Evolutionary conservation across 176 grass and related monocot genomes (phyloP), one percentile per base, ranked within the genome.

Genomic region (Ampelocalamus luodianensis): DNA sequence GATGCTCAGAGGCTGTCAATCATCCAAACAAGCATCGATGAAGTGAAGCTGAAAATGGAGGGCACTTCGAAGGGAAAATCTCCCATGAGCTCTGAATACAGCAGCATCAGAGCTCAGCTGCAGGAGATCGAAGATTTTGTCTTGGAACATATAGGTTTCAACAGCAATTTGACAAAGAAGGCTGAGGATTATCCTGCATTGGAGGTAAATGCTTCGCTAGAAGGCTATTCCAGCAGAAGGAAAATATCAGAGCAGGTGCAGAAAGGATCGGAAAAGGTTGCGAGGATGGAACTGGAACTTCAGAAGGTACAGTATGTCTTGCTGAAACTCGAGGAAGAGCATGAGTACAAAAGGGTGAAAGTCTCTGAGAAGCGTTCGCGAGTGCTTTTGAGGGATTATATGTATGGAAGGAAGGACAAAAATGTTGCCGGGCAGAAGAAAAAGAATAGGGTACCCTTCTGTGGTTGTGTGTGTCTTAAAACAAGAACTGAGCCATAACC

Each of bases 301-400:
- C 90, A 95, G 79, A 92, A 95, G 71, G 86, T 92, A 53, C 85
- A 92, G 46, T 95, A 95, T 70, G 77, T 90, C 46, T 73, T 92
- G 82, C 70, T 88, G 60, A 95, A 90, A 39, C 87, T 95, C 46
- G 87, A 92, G 72, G 90, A 95, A 48, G 88, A 87, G 72, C 79
- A 83, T 36, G 63, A 88, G 68, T 83, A 82, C 64, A 85, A 76
- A 67, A 92, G 70, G 29, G 71, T 40, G 8, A 92, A 63, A 85
- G 27, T 55, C 53, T 34, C 73, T 20, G 90, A 95, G n/a, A 88
- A 80, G 85, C 71, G 88, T 20, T 79, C 79, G 1, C 85, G 93
- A 4, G 88, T 95, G 29, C 78, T 86, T 74, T 55, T 92, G 69
- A 88, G 90, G 69, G 93, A 95, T 90, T 95, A 95, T 77, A 60